Percentiles rank a stretch among this genome's conserved stretches.
These are phyloP conservation scores for Candida awuae DNA, from an alignment of 805 yeast species.

Conservation along the genomic window DNA sequence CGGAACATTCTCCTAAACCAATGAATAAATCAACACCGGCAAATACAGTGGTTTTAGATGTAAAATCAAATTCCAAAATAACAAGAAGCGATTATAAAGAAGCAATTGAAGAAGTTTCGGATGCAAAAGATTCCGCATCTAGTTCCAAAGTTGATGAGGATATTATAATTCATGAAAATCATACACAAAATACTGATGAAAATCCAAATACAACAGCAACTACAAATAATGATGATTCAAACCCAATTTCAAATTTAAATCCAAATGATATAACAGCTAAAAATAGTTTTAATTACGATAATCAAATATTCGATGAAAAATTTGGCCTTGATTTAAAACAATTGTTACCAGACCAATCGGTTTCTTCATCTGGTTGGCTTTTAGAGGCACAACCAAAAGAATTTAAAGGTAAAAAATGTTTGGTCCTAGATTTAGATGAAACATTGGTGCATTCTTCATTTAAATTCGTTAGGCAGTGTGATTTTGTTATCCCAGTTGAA, in stretches of 20 bases:
- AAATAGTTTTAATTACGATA: conserved; percentile 13
- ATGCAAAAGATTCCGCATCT: conserved; percentile 29
- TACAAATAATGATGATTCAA: neutral
- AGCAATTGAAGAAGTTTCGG: conserved; percentile 24
- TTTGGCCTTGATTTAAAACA: conserved; percentile 46
- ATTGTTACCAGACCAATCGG: conserved; percentile 66
- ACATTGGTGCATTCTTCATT: conserved; percentile 94
- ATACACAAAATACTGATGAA: conserved; percentile 12
- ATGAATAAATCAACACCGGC: neutral
- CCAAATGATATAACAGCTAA: conserved; percentile 1
- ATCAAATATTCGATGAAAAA: conserved; percentile 18
- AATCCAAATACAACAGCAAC: conserved; percentile 8
- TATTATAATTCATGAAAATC: conserved; percentile 14
- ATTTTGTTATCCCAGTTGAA: conserved; percentile 95
- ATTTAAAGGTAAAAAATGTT: conserved; percentile 66
- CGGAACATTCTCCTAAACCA: neutral
- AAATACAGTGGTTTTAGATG: neutral
- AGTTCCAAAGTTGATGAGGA: conserved; percentile 30
- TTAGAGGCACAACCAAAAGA: conserved; percentile 45
- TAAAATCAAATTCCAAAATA: neutral
- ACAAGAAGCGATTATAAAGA: conserved; percentile 7
- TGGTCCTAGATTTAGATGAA: conserved; percentile 89
- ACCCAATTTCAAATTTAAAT: conserved; percentile 5
- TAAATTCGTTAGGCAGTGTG: conserved; percentile 85
- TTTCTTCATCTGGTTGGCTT: conserved; percentile 53